A percentile compares a stretch with the other conserved stretches of the same genome.
These are phyloP conservation scores for Drosera capensis DNA, from an alignment of 148 eudicot species.

Conservation along the genomic window DNA sequence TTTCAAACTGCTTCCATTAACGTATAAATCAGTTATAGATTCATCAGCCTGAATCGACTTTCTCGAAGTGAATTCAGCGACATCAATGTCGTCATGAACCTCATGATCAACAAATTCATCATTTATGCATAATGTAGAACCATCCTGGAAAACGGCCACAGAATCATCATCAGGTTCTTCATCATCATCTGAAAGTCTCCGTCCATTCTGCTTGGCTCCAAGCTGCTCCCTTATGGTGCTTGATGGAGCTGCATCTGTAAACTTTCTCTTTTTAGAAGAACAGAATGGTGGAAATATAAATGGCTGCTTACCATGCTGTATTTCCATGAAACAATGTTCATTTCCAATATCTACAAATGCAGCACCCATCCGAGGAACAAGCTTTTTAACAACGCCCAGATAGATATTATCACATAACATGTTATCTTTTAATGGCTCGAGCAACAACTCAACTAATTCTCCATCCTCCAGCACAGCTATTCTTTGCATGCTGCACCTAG, in stretches of 20 bases:
- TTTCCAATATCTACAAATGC: constrained; percentile 91
- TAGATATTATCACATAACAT: constrained; percentile 89
- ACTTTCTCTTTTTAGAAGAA: constrained; percentile 24
- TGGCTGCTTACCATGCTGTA: constrained; percentile 47
- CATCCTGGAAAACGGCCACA: constrained; percentile 35
- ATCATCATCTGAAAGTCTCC: constrained; percentile 18
- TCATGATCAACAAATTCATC: constrained; percentile 52
- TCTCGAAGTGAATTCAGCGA: constrained; percentile 18
- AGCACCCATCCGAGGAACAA: constrained; percentile 93
- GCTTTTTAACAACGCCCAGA: constrained; percentile 60
- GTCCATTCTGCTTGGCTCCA: constrained; percentile 17
- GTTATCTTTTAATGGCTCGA: constrained; percentile 78
- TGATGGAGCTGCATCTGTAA: constrained; percentile 15
- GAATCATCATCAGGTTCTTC: constrained; percentile 37
- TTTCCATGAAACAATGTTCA: constrained; percentile 72
- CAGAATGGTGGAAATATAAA: constrained; percentile 55
- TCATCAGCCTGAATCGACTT: constrained; percentile 26
- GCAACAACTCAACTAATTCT: constrained; percentile 62
- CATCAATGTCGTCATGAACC: constrained; percentile 24
- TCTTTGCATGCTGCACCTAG: constrained; percentile 88
- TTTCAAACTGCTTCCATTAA: constrained; percentile 13
- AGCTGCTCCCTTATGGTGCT: constrained; percentile 18
- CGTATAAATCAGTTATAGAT: constrained; percentile 15
- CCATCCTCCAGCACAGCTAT: constrained; percentile 89
- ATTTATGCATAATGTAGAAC: constrained; percentile 13